phyloP scores from a whole-genome alignment of 2,329 filamentous ascomycete genomes.

The Ceratocystis albifundus region DNA sequence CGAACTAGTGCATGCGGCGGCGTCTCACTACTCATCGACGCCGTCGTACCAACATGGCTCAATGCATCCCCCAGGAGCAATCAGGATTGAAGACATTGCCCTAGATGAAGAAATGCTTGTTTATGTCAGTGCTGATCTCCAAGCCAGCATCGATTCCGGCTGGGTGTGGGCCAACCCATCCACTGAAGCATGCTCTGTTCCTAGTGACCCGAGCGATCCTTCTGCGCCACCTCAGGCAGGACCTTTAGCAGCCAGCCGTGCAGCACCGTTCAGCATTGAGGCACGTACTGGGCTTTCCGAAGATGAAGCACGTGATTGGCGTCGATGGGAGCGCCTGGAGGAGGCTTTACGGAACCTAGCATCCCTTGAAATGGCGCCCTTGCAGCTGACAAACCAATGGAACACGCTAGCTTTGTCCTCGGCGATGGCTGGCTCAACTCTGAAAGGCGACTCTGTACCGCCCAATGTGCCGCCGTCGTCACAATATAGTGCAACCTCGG shows the following conservation, averaged over 20 bases:
- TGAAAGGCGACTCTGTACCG: constrained; percentile 5
- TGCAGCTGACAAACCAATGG: constrained; percentile 23
- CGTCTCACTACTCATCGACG: constrained; percentile 1
- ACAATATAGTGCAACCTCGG: background rate
- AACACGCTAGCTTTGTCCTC: constrained; percentile 5
- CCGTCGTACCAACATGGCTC: constrained; percentile 17
- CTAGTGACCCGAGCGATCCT: constrained; percentile 25
- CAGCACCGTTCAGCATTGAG: constrained; percentile 36
- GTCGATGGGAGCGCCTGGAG: constrained; percentile 68
- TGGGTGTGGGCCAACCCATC: constrained; percentile 59
- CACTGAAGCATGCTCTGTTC: constrained; percentile 23
- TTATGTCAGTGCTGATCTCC: constrained; percentile 76
- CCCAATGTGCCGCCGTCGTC: background rate
- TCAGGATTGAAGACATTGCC: constrained; percentile 32
- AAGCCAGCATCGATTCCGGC: constrained; percentile 49
- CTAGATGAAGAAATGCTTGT: constrained; percentile 79
- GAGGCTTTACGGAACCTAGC: constrained; percentile 25
- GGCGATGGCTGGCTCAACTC: constrained; percentile 4
- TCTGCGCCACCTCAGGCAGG: constrained; percentile 23
- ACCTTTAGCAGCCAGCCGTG: constrained; percentile 29
- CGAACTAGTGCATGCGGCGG: constrained; percentile 30
- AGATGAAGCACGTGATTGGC: constrained; percentile 56
- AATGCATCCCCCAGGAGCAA: background rate
- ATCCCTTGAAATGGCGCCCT: constrained; percentile 12
- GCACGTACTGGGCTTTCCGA: constrained; percentile 42